phyloP scores from a whole-genome alignment of 116 monocot species.

The Dioscorea cayenensis region DNA sequence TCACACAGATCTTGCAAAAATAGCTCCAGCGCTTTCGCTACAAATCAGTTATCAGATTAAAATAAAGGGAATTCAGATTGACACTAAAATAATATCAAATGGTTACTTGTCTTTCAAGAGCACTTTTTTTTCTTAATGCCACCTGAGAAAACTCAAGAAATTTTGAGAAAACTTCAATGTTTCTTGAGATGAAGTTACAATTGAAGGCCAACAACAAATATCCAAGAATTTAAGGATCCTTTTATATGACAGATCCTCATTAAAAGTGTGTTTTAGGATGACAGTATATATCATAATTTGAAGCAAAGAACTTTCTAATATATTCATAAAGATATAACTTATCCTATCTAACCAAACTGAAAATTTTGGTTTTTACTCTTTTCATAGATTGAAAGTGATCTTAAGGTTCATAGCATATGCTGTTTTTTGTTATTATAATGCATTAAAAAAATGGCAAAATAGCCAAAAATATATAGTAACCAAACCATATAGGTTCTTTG shows the following conservation, averaged over 20 bases:
- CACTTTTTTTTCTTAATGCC: not conserved
- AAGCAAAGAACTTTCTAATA: not conserved
- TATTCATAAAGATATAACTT: not conserved
- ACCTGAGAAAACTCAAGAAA: not conserved
- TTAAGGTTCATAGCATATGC: no score
- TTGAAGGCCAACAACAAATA: no score
- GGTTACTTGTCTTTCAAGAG: not conserved
- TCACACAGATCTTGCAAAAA: slow-evolving; percentile 98
- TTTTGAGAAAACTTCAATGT: not conserved
- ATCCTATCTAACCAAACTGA: not conserved
- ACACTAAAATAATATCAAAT: not conserved
- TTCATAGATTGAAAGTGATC: no score
- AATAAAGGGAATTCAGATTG: not conserved
- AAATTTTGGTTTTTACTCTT: no score
- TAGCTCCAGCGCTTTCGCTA: slow-evolving; percentile 96
- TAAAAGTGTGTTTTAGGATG: no score
- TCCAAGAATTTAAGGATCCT: not conserved
- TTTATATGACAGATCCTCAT: not conserved
- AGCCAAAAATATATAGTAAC: no score
- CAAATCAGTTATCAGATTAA: slow-evolving; percentile 9
- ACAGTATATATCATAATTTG: no score
- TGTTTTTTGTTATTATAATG: no score
- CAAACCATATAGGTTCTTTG: no score
- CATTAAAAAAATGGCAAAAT: no score
- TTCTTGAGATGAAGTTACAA: not conserved